Evolutionary conservation across 2,329 filamentous ascomycete genomes (phyloP).

Genomic region (Neocucurbitaria cava): DNA sequence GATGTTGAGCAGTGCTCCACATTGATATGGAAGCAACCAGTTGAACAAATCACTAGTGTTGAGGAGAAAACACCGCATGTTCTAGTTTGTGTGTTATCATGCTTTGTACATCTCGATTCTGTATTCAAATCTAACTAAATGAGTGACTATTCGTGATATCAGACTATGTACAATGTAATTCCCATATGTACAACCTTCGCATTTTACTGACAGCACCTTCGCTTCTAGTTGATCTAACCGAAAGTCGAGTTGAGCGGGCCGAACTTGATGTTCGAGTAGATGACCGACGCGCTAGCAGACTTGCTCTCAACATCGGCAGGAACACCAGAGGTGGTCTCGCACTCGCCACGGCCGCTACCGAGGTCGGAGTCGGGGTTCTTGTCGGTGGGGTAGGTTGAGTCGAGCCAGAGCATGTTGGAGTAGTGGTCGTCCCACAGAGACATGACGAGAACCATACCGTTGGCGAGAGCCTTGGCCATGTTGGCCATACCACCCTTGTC

Average conservation of each 20-base stretch:
- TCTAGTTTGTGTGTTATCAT: too few species aligned
- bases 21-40: too few species aligned
- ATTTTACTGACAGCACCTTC: not conserved
- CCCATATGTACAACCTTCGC: not conserved
- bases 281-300: conserved; percentile 28
- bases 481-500: conserved; percentile 62
- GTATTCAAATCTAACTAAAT: not conserved
- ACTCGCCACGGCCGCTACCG: conserved; percentile 42
- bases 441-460: conserved; percentile 70
- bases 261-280: conserved; percentile 41
- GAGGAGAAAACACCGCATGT: too few species aligned
- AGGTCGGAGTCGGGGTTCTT: conserved; percentile 30
- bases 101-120: not conserved
- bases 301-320: conserved; percentile 39
- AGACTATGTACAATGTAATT: not conserved
- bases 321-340: conserved; percentile 31
- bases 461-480: conserved; percentile 61
- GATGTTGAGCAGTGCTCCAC: too few species aligned
- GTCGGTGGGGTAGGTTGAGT: conserved; percentile 65
- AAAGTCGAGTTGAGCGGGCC: conserved; percentile 41
- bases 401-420: conserved; percentile 76
- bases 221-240: conserved; percentile 3
- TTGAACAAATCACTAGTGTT: too few species aligned
- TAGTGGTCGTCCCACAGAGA: conserved; percentile 69
- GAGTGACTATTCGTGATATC: not conserved